Evolutionary conservation across 805 yeast genomes (phyloP).

Genomic region (Nakazawaea pomicola): DNA sequence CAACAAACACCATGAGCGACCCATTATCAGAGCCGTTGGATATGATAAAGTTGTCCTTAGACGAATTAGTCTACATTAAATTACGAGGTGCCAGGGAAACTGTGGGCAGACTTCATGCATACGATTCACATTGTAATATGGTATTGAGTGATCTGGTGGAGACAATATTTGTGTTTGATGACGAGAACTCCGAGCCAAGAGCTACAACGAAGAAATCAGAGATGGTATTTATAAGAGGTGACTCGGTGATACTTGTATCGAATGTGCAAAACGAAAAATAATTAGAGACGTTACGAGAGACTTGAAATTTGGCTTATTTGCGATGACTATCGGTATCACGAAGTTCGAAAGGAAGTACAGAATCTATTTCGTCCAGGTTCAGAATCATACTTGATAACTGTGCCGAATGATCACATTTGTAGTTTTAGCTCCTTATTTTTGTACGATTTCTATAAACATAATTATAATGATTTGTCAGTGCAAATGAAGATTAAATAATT

Average conservation of each 20-base stretch:
- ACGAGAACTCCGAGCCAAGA: slow-evolving; percentile 38
- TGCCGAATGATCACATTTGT: too few relatives aligned
- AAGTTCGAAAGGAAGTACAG: too few relatives aligned
- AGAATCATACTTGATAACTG: too few relatives aligned
- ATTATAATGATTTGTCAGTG: too few relatives aligned
- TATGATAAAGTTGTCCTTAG: slow-evolving; percentile 76
- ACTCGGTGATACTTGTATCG: slow-evolving; percentile 79
- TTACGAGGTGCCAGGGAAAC: slow-evolving; percentile 92
- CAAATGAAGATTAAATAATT: too few relatives aligned
- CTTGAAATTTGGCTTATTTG: too few relatives aligned
- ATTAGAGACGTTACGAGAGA: too few relatives aligned
- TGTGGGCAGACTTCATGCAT: slow-evolving; percentile 86
- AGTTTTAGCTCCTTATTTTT: too few relatives aligned
- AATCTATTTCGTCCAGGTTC: too few relatives aligned
- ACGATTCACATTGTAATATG: slow-evolving; percentile 94
- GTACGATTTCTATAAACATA: too few relatives aligned
- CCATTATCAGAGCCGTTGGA: slow-evolving; percentile 75
- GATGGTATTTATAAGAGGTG: slow-evolving; percentile 97
- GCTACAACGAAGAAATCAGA: slow-evolving; percentile 58
- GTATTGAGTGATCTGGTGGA: slow-evolving; percentile 92
- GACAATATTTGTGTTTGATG: slow-evolving; percentile 58
- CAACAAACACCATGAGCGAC: slow-evolving; percentile 6
- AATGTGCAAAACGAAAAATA: slow-evolving; percentile 9
- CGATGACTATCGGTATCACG: too few relatives aligned
- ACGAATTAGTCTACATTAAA: slow-evolving; percentile 82